These are phyloP conservation scores for Medicago arabica DNA, from an alignment of 306 rosid species.

Conservation along the genomic window DNA sequence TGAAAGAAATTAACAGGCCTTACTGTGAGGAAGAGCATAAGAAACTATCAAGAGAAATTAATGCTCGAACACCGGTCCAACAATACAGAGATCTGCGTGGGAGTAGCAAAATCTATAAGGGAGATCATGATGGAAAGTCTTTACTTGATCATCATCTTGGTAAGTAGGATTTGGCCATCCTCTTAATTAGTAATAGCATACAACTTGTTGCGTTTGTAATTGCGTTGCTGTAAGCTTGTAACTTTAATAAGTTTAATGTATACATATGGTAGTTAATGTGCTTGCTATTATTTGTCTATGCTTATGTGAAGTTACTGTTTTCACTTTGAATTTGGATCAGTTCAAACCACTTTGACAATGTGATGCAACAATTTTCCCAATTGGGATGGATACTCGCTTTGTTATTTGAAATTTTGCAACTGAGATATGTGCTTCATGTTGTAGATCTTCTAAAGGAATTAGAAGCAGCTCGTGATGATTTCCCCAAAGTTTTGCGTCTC, in stretches of 20 bases:
- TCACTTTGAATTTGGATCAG: background rate
- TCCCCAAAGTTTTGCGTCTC: constrained; percentile 55
- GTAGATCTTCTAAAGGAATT: constrained; percentile 60
- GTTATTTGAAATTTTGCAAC: background rate
- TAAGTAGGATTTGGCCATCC: constrained; percentile 33
- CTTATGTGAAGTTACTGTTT: background rate
- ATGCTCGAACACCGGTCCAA: constrained; percentile 42
- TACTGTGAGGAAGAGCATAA: constrained; percentile 43
- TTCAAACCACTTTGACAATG: background rate
- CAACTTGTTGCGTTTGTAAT: background rate
- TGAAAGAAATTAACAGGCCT: constrained; percentile 43
- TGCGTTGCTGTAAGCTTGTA: background rate
- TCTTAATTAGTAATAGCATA: background rate
- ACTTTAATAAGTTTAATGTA: background rate
- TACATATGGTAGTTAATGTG: background rate
- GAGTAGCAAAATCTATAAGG: constrained; percentile 21
- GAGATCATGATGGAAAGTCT: constrained; percentile 33
- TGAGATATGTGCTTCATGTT: constrained; percentile 30
- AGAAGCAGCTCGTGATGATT: constrained; percentile 45
- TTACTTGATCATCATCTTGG: constrained; percentile 43
- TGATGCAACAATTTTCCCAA: no score
- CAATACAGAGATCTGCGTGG: constrained; percentile 40
- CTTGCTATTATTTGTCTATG: background rate
- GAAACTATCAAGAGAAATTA: constrained; percentile 27
- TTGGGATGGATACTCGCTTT: background rate